phyloP scores from a whole-genome alignment of 768 basidiomycete genomes.

The Trametes gibbosa region DNA sequence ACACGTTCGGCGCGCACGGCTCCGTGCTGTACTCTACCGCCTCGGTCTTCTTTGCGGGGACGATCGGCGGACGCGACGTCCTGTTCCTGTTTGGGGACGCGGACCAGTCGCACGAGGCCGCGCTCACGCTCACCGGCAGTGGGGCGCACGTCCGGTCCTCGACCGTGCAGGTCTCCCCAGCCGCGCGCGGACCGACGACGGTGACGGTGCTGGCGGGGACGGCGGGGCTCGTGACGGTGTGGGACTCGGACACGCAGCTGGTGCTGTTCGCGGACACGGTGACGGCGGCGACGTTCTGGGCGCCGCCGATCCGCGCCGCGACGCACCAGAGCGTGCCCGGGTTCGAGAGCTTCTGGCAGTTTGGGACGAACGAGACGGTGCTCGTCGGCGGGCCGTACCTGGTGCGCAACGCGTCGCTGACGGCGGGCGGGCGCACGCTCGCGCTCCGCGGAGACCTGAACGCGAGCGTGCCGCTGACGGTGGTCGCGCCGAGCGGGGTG shows the following conservation, averaged over 20 bases:
- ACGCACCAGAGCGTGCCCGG: conserved; percentile 30
- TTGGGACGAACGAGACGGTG: conserved; percentile 69
- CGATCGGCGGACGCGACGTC: conserved; percentile 41
- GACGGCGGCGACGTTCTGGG: conserved; percentile 74
- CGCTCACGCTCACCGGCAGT: conserved; percentile 26
- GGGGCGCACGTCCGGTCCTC: conserved; percentile 15
- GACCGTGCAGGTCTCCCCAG: conserved; percentile 30
- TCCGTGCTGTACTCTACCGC: conserved; percentile 73
- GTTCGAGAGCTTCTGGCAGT: conserved; percentile 56
- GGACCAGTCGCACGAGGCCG: conserved; percentile 34
- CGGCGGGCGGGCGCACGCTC: conserved; percentile 34
- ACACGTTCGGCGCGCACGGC: conserved; percentile 54
- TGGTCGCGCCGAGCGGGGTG: conserved; percentile 58
- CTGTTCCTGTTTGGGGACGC: conserved; percentile 39
- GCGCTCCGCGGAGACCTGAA: conserved; percentile 70
- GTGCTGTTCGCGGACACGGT: conserved; percentile 65
- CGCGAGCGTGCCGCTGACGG: conserved; percentile 52
- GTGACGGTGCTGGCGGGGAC: conserved; percentile 34
- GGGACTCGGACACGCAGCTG: conserved; percentile 66
- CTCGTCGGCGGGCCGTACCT: conserved; percentile 50
- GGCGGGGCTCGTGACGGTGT: conserved; percentile 54
- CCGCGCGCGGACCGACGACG: conserved; percentile 35
- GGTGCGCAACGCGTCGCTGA: conserved; percentile 40
- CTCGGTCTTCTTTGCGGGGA: conserved; percentile 62
- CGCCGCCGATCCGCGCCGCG: conserved; percentile 52